Conservation (phyloP, 805 yeast genomes). For the Torulaspora quercuum region DNA sequence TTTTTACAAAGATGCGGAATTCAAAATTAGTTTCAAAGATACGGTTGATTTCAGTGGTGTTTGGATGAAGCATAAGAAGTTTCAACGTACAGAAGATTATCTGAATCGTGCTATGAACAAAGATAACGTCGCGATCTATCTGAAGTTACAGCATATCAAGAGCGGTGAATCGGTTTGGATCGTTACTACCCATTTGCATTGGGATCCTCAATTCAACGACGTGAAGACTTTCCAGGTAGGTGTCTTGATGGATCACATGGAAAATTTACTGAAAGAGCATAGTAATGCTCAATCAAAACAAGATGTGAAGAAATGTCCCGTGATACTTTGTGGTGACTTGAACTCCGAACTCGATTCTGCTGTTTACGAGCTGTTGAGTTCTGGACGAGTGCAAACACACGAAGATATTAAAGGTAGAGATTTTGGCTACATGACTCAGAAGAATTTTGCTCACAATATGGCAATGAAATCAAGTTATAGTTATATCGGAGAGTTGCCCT, state of each 20-base stretch:
- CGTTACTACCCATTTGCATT: slow-evolving; percentile 92
- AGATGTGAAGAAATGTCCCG: slow-evolving; percentile 60
- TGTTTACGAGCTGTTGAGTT: slow-evolving; percentile 83
- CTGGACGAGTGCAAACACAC: slow-evolving; percentile 76
- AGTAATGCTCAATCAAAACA: slow-evolving; percentile 45
- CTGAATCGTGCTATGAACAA: slow-evolving; percentile 94
- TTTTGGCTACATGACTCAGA: slow-evolving; percentile 87
- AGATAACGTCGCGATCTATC: slow-evolving; percentile 83
- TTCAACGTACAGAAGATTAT: slow-evolving; percentile 89
- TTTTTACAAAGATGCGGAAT: slow-evolving; percentile 67
- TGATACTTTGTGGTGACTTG: slow-evolving; percentile 91
- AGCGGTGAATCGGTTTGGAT: slow-evolving; percentile 71
- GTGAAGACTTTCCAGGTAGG: slow-evolving; percentile 96
- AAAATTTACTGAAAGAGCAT: slow-evolving; percentile 52
- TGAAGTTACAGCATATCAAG: slow-evolving; percentile 66
- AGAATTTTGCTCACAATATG: slow-evolving; percentile 79
- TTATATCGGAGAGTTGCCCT: slow-evolving; percentile 82
- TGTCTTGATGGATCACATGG: slow-evolving; percentile 82
- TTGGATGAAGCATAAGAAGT: slow-evolving; percentile 77
- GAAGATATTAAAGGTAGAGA: slow-evolving; percentile 79
- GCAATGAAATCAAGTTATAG: slow-evolving; percentile 82
- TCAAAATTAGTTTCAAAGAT: slow-evolving; percentile 66
- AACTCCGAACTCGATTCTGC: slow-evolving; percentile 86
- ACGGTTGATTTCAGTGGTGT: slow-evolving; percentile 78
- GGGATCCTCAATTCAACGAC: slow-evolving; percentile 97